Conservation (phyloP, 2,329 filamentous ascomycete genomes). For the Aspergillus clavatus region DNA sequence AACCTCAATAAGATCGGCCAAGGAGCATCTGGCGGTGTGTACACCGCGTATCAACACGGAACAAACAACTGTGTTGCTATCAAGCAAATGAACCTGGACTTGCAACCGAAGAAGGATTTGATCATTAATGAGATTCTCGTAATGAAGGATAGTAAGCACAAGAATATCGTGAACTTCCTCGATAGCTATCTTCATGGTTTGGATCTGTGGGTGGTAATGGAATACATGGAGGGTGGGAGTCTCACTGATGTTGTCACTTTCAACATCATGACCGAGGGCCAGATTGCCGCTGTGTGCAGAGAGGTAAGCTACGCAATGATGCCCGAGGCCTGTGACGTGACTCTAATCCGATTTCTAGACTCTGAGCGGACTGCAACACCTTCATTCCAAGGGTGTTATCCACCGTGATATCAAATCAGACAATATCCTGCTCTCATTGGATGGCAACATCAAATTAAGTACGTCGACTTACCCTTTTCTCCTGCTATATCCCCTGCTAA, state of each 20-base stretch:
- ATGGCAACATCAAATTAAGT: slow-evolving; percentile 98
- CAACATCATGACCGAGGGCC: slow-evolving; percentile 97
- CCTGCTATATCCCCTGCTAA: slow-evolving; percentile 17
- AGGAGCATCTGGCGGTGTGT: slow-evolving; percentile 93
- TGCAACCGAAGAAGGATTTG: slow-evolving; percentile 97
- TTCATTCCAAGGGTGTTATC: slow-evolving; percentile 97
- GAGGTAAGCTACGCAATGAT: slow-evolving; percentile 52
- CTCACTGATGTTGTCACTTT: slow-evolving; percentile 97
- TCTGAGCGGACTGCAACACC: slow-evolving; percentile 81
- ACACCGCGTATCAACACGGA: slow-evolving; percentile 78
- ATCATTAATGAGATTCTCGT: slow-evolving; percentile 99
- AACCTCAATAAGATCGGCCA: slow-evolving; percentile 93
- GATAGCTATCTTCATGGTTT: slow-evolving; percentile 88
- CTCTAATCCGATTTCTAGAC: slow-evolving; percentile 49
- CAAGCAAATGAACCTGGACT: slow-evolving; percentile 99
- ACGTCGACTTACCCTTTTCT: slow-evolving; percentile 36
- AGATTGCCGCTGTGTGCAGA: slow-evolving; percentile 91
- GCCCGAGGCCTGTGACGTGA: neutral
- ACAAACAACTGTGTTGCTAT: slow-evolving; percentile 90
- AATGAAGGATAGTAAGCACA: slow-evolving; percentile 98
- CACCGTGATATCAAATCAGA: slow-evolving; percentile 99
- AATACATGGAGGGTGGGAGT: slow-evolving; percentile 98
- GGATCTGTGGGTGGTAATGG: slow-evolving; percentile 98
- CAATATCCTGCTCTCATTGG: slow-evolving; percentile 88
- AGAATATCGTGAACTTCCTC: slow-evolving; percentile 99